phyloP scores from a whole-genome alignment of 2,329 filamentous ascomycete genomes.

The Rutstroemia sp. region DNA sequence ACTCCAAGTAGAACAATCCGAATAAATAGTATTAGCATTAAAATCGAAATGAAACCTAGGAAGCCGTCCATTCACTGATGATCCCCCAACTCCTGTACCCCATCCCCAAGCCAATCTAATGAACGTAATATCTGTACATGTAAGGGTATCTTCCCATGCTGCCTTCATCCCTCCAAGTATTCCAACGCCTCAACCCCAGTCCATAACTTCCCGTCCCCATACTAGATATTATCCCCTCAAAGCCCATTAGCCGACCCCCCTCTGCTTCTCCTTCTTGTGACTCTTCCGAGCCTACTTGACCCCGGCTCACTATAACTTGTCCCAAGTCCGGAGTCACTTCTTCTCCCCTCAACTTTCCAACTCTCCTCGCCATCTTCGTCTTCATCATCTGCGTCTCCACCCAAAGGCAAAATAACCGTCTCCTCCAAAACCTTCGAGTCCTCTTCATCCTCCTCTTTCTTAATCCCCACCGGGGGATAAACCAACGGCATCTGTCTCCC shows the following conservation, averaged over 20 bases:
- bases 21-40: no score
- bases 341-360: slow-evolving; percentile 23
- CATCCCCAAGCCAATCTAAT: no score
- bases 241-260: not conserved
- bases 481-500: slow-evolving; percentile 36
- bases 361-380: slow-evolving; percentile 36
- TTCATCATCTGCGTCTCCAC: slow-evolving; percentile 41
- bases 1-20: no score
- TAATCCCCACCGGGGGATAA: slow-evolving; percentile 30
- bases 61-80: no score
- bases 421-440: slow-evolving; percentile 21
- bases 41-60: no score
- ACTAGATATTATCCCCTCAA: not conserved
- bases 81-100: no score
- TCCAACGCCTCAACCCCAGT: not conserved
- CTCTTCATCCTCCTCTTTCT: slow-evolving; percentile 26
- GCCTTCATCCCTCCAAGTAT: not conserved
- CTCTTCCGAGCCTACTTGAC: slow-evolving; percentile 9
- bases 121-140: no score
- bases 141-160: not conserved
- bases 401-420: slow-evolving; percentile 25
- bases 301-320: slow-evolving; percentile 44
- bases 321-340: slow-evolving; percentile 43
- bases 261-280: slow-evolving; percentile 22
- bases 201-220: not conserved